Evolutionary conservation across 1,139 yeast species (phyloP).

Genomic region (Debaryomyces psychrophilus): DNA sequence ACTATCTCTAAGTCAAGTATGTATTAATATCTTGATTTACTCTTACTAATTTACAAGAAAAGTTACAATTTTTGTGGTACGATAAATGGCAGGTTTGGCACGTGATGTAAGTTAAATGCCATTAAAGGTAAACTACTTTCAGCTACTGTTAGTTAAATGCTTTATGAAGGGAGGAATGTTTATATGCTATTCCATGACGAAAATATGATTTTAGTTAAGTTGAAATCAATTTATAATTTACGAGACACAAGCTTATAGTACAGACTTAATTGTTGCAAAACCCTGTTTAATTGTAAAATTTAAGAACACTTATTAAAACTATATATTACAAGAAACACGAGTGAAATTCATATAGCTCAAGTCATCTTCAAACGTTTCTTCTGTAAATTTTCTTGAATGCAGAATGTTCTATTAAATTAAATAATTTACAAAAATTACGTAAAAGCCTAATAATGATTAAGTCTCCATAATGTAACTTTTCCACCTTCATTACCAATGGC

Average conservation of each 20-base stretch:
- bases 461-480: conserved; percentile 83
- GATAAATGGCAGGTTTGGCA: background rate
- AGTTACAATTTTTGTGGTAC: background rate
- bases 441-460: conserved; percentile 65
- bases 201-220: too few species aligned
- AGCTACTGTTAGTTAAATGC: too few species aligned
- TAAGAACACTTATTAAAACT: too few species aligned
- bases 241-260: too few species aligned
- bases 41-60: background rate
- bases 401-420: conserved; percentile 5
- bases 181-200: too few species aligned
- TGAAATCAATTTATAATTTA: too few species aligned
- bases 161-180: too few species aligned
- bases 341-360: background rate
- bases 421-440: conserved; percentile 1
- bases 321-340: background rate
- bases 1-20: background rate
- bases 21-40: too few species aligned
- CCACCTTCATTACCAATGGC: conserved; percentile 93
- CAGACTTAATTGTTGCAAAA: background rate
- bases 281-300: background rate
- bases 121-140: background rate
- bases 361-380: background rate
- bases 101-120: background rate
- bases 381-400: conserved; percentile 1